phyloP scores from a whole-genome alignment of 345 rosid species.

The Moricandia arvensis region DNA sequence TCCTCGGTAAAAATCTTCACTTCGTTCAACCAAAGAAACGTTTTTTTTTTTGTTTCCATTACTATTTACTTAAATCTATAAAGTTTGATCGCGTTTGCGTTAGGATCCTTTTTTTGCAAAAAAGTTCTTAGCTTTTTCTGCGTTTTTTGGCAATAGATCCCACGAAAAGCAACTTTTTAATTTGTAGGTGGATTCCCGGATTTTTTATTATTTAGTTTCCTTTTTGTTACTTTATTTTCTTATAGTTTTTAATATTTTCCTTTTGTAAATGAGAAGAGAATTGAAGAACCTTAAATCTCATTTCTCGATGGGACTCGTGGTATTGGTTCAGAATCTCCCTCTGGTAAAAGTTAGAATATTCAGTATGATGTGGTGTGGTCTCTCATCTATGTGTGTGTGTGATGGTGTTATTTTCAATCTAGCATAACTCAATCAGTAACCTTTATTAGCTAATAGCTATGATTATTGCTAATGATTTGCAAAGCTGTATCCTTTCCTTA shows the following conservation, averaged over 20 bases:
- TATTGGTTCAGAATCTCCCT: conserved; percentile 10
- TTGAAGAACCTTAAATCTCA: conserved; percentile 10
- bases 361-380: background rate
- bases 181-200: background rate
- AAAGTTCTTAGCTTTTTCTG: conserved; percentile 33
- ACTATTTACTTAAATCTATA: background rate
- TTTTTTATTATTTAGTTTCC: background rate
- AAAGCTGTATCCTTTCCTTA: background rate
- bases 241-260: no score
- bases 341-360: conserved; percentile 6
- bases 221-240: background rate
- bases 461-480: background rate
- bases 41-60: background rate
- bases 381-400: background rate
- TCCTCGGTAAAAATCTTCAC: conserved; percentile 9
- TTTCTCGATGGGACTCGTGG: background rate
- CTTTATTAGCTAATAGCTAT: background rate
- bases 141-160: conserved; percentile 17
- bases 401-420: background rate
- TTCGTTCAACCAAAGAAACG: background rate
- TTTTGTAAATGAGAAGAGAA: background rate
- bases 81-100: background rate
- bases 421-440: background rate
- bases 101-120: background rate
- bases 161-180: conserved; percentile 6